Base-by-base conservation (phyloP, 768 basidiomycete genomes). In the Suillus decipiens region DNA sequence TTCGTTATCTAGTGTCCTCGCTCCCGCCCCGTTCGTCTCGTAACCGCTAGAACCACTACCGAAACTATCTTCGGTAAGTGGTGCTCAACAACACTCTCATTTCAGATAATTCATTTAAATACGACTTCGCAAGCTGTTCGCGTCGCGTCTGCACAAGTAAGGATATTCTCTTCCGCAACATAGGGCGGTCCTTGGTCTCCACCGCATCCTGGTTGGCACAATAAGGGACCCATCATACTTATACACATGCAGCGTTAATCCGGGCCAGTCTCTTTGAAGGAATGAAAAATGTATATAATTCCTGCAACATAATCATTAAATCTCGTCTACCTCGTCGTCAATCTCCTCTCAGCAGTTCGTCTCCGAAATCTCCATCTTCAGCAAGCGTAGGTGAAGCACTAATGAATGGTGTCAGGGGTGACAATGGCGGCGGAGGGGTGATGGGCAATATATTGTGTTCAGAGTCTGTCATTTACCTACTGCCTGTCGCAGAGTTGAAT, bases 261-360 rank as follows among this genome's bases (percentile, higher is more conserved):
- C 36, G 53, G 61, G 65, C 64, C 1, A 48, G 31, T 33, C 55
- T 24, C 66, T 64, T 64, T 48, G 67, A 66, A 60, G 72, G 61
- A 68, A 68, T 59, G 67, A 67, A 70, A 67, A 65, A 56, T 66
- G 67, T 75, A 67, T 64, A 69, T 71, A 72, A 50, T 62, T 61
- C 39, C 56, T 54, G 10, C 31, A 19, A 19, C 10, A 33, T 33
- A 19, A 53, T 33, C 10, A 12, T 19, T 53, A 53, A 10, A 19
- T 53, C 5, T 53, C 51, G 19, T 33, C 17, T 53, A 53, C 10
- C 33, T 53, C 19, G 19, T 53, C 19, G 17, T 31, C 17, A 53
- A 17, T 5, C 6, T 33, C 31, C 31, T n/a, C 51, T 53, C 51
- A 19, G 31, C 24, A 22, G 41, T 24, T 34, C 11, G 5, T 47